A percentile compares a stretch with the other conserved stretches of the same genome.
Conservation (phyloP, 805 yeast genomes). For the Kockiozyma suomiensis region DNA sequence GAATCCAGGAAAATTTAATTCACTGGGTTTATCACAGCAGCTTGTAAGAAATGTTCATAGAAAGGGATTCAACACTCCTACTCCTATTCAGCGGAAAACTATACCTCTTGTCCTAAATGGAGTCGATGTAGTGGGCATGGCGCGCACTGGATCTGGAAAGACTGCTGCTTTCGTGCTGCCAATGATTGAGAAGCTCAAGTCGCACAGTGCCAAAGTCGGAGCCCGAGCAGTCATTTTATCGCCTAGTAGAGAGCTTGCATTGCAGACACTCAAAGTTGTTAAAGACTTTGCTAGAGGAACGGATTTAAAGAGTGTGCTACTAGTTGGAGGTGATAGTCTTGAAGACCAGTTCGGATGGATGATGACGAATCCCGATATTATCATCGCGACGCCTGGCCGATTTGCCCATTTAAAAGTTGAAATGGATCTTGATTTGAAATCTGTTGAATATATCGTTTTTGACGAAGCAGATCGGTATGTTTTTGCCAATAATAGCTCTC, state of each 20-base stretch:
- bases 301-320: slow-evolving; percentile 73
- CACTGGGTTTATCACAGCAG: slow-evolving; percentile 66
- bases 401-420: slow-evolving; percentile 94
- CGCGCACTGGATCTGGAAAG: slow-evolving; percentile 98
- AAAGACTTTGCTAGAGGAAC: slow-evolving; percentile 86
- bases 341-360: slow-evolving; percentile 93
- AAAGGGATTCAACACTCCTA: slow-evolving; percentile 92
- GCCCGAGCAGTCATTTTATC: slow-evolving; percentile 85
- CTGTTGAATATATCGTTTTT: slow-evolving; percentile 87
- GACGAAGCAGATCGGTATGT: slow-evolving; percentile 88
- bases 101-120: slow-evolving; percentile 85
- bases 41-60: slow-evolving; percentile 68
- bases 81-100: slow-evolving; percentile 96
- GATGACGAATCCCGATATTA: slow-evolving; percentile 92
- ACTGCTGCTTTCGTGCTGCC: slow-evolving; percentile 97
- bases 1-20: slow-evolving; percentile 57
- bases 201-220: slow-evolving; percentile 81
- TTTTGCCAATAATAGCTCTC: too few relatives aligned
- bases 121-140: slow-evolving; percentile 98
- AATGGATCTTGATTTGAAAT: slow-evolving; percentile 81
- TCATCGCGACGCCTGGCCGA: slow-evolving; percentile 97
- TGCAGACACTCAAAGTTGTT: slow-evolving; percentile 86
- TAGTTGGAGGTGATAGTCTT: slow-evolving; percentile 98
- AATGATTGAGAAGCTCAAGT: slow-evolving; percentile 77
- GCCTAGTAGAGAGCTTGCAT: slow-evolving; percentile 94